These are phyloP conservation scores for Bertia moriformis DNA, from an alignment of 2,329 filamentous ascomycete species.

Conservation along the genomic window DNA sequence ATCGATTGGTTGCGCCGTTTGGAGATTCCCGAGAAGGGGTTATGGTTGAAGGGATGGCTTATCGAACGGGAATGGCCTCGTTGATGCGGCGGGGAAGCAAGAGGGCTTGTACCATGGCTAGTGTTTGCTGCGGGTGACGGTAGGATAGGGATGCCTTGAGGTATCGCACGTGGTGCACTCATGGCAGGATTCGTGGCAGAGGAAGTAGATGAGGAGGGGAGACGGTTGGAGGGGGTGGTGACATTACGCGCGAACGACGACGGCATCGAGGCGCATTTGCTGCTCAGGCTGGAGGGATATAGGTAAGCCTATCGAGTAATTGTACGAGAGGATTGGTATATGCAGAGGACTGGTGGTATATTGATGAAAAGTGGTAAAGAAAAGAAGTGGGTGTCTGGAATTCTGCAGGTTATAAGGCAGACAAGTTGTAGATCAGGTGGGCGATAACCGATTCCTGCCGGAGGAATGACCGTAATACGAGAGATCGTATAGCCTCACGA, in stretches of 20 bases:
- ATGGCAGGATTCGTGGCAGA: not conserved
- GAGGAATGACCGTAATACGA: too few relatives aligned
- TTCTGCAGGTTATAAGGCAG: too few relatives aligned
- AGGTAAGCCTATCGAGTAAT: too few relatives aligned
- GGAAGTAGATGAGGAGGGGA: not conserved
- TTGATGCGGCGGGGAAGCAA: not conserved
- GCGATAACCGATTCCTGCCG: too few relatives aligned
- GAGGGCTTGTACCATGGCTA: not conserved
- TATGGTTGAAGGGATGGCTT: not conserved
- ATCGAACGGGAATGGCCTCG: not conserved
- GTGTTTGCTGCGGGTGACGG: not conserved
- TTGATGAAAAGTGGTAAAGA: too few relatives aligned
- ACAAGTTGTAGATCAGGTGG: too few relatives aligned
- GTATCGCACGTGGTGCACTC: not conserved
- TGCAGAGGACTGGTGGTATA: too few relatives aligned
- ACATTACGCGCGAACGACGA: not conserved
- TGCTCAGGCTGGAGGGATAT: too few relatives aligned
- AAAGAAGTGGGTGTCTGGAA: too few relatives aligned
- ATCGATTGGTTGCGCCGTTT: not conserved
- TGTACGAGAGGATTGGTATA: too few relatives aligned
- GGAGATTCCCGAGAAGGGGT: not conserved
- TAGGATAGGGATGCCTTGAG: not conserved
- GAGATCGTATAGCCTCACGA: too few relatives aligned
- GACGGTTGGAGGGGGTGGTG: not conserved
- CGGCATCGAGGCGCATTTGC: not conserved